Conservation (phyloP, 495 filamentous ascomycete genomes). For the Talaromyces ruber region DNA sequence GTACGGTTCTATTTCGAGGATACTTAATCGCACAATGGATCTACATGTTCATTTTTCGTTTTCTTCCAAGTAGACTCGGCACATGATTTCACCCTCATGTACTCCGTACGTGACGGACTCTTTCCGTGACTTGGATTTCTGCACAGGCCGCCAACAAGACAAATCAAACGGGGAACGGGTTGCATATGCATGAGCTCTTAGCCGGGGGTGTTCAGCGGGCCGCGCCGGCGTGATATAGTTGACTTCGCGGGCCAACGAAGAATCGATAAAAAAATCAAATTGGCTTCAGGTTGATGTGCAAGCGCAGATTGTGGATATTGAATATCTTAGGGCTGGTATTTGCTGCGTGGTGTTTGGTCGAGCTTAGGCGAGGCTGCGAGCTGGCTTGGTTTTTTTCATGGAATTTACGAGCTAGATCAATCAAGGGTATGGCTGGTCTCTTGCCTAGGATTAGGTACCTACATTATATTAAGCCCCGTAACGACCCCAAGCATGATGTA, state of each 20-base stretch:
- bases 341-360: background rate
- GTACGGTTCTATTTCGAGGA: background rate
- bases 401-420: background rate
- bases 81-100: background rate
- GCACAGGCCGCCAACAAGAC: background rate
- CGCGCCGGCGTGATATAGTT: conserved; percentile 1
- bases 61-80: background rate
- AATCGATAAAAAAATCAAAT: background rate
- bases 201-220: background rate
- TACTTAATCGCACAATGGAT: background rate
- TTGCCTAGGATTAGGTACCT: background rate
- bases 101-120: background rate
- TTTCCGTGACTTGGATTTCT: background rate
- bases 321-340: background rate
- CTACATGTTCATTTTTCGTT: background rate
- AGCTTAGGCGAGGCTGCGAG: no score
- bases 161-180: background rate
- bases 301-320: background rate
- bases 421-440: background rate
- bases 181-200: conserved; percentile 1
- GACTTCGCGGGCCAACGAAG: background rate
- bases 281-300: background rate
- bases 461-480: background rate
- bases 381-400: background rate
- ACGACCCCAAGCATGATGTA: background rate